Evolutionary conservation across 345 rosid species (phyloP), one percentile per base, ranked within the genome.

Genomic region (Gossypium anomalum): DNA sequence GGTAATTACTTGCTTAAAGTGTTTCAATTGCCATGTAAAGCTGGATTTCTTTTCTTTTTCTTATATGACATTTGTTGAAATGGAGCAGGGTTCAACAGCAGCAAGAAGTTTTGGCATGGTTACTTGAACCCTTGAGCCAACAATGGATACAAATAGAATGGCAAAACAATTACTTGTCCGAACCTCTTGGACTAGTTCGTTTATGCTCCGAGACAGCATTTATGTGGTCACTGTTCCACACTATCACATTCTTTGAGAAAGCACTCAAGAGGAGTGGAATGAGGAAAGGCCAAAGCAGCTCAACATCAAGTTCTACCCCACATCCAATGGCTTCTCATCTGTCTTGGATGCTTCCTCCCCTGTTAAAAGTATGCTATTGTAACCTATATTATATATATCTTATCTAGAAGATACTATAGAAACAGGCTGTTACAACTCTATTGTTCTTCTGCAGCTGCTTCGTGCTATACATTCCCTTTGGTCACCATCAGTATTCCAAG

Each of bases 261-360:
- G 99, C 97, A 15, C 96, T 95, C 57, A 95, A 93, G 87, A 87
- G 99, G 80, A 95, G 98, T 83, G 91, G 97, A 79, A 76, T 74
- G 52, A 88, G 83, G 80, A 95, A 93, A 84, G 85, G 82, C 76
- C 88, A 80, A 68, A 79, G 77, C 70, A 78, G 58, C 80, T 76
- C 85, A 44, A 22, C 77, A n/a, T 77, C 71, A 73, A 84, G 56
- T 81, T 72, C 83, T 71, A 78, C 77, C 74, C 55, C 77, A 72
- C 98, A 95, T 86, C 99, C 99, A 66, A 88, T 95, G 90, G 96
- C 94, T 79, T 86, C 90, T 68, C 99, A 95, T 83, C 84, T 95
- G 55, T 88, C 94, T 19, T 95, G 99, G 99, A 95, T 95, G 97
- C 83, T 93, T 80, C 99, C 98, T 79, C 97, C 99, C 78, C 94